phyloP scores from a whole-genome alignment of 108 stramenopile species.

The Mayamaea pseudoterrestris region DNA sequence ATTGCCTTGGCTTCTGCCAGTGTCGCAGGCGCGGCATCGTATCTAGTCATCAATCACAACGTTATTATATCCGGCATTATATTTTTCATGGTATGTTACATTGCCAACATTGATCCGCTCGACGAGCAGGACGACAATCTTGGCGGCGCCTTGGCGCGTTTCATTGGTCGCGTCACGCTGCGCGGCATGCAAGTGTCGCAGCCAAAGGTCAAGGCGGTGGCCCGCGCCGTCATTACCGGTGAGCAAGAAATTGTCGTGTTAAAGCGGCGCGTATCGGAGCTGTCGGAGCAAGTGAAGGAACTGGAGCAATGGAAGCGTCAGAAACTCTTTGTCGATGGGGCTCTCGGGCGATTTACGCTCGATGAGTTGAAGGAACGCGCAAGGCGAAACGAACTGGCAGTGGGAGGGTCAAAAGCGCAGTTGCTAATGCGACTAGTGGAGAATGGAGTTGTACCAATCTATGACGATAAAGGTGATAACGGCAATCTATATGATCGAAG shows the following conservation, averaged over 20 bases:
- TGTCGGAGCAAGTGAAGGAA: constrained; percentile 10
- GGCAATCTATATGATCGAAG: too few species aligned
- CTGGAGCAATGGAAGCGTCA: constrained; percentile 6
- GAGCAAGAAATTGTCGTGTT: constrained; percentile 6
- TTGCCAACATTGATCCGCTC: constrained; percentile 13
- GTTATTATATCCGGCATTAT: constrained; percentile 1
- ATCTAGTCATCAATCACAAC: constrained; percentile 1
- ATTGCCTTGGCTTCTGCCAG: constrained; percentile 9
- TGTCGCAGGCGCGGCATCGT: background rate
- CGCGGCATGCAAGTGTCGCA: background rate
- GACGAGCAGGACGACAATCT: constrained; percentile 12
- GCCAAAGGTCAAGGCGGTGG: constrained; percentile 9
- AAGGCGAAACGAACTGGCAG: background rate
- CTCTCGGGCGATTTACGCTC: background rate
- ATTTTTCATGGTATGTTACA: background rate
- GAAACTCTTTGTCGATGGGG: constrained; percentile 6
- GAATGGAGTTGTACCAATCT: constrained; percentile 2
- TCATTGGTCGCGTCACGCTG: constrained; percentile 11
- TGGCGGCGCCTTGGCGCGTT: constrained; percentile 9
- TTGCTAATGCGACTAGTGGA: constrained; percentile 15
- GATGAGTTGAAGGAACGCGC: constrained; percentile 12
- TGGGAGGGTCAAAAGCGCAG: constrained; percentile 16
- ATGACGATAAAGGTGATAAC: too few species aligned
- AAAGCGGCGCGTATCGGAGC: constrained; percentile 1
- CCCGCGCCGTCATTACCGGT: constrained; percentile 2